Evolutionary conservation across 352 stramenopile genomes (phyloP).

Genomic region (Globisporangium megalacanthum): DNA sequence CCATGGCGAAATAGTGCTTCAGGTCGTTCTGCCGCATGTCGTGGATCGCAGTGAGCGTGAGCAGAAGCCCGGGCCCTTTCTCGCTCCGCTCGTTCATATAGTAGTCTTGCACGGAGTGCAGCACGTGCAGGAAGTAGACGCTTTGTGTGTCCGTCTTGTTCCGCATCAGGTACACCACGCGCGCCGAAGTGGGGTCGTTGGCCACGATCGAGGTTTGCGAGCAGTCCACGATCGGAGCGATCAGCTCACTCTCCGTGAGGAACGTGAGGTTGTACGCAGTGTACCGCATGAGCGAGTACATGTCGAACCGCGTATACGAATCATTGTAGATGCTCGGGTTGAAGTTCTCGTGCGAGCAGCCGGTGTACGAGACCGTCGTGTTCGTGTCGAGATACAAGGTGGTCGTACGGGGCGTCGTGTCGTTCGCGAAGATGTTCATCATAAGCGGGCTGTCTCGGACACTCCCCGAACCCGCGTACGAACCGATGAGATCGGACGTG

Average conservation of each 20-base stretch:
- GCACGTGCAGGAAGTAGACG: constrained; percentile 8
- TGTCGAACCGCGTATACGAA: constrained; percentile 21
- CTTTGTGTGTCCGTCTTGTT: constrained; percentile 2
- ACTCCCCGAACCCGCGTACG: constrained; percentile 17
- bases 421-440: constrained; percentile 11
- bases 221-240: constrained; percentile 11
- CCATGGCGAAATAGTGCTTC: constrained; percentile 8
- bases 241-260: constrained; percentile 1
- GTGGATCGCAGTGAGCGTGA: constrained; percentile 6
- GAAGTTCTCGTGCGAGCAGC: constrained; percentile 12
- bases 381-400: constrained; percentile 26
- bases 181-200: not conserved
- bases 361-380: constrained; percentile 14
- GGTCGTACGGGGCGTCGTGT: constrained; percentile 22
- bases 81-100: constrained; percentile 1
- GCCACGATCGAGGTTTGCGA: not conserved
- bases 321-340: constrained; percentile 24
- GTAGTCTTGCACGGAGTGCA: constrained; percentile 16
- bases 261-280: constrained; percentile 20
- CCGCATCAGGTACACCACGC: constrained; percentile 20
- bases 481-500: constrained; percentile 17
- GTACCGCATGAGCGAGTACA: constrained; percentile 14
- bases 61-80: not conserved
- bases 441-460: constrained; percentile 31
- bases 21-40: constrained; percentile 6